Percentiles rank a stretch among this genome's conserved stretches.
Evolutionary conservation across 129 eudicot genomes (phyloP).

Genomic region (Solidago caesia): DNA sequence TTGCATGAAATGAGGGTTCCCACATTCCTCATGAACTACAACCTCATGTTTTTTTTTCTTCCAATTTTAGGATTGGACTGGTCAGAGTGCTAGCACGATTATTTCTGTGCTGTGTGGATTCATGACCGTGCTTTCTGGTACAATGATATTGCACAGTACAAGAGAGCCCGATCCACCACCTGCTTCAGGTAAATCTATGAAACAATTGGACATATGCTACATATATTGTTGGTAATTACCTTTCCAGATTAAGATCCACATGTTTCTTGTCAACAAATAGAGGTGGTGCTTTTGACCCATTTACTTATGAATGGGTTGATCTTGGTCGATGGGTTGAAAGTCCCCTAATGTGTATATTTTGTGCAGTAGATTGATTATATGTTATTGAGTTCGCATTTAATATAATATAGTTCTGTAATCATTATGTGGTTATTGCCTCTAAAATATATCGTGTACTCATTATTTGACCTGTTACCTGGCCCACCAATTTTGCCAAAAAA

Average conservation of each 20-base stretch:
- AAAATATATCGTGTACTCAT: no score
- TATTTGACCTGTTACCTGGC: no score
- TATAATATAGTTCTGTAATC: no score
- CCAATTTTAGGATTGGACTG: slow-evolving; percentile 74
- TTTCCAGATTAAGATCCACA: not conserved
- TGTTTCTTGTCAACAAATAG: not conserved
- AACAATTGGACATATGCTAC: not conserved
- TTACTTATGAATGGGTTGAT: not conserved
- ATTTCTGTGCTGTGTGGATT: slow-evolving; percentile 91
- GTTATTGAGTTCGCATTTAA: no score
- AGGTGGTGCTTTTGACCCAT: not conserved
- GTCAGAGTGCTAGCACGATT: slow-evolving; percentile 79
- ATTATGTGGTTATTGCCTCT: no score
- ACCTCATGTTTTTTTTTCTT: not conserved
- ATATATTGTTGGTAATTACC: not conserved
- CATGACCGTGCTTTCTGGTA: slow-evolving; percentile 83
- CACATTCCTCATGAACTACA: not conserved
- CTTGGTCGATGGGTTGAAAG: not conserved
- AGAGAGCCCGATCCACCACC: slow-evolving; percentile 74
- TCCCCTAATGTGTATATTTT: no score
- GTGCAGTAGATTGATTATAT: no score
- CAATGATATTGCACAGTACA: slow-evolving; percentile 80
- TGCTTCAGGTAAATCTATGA: slow-evolving; percentile 46
- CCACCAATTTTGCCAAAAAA: no score
- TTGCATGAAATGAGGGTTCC: not conserved